Base-by-base conservation (phyloP, 306 rosid genomes). In the Crotalaria pallida region DNA sequence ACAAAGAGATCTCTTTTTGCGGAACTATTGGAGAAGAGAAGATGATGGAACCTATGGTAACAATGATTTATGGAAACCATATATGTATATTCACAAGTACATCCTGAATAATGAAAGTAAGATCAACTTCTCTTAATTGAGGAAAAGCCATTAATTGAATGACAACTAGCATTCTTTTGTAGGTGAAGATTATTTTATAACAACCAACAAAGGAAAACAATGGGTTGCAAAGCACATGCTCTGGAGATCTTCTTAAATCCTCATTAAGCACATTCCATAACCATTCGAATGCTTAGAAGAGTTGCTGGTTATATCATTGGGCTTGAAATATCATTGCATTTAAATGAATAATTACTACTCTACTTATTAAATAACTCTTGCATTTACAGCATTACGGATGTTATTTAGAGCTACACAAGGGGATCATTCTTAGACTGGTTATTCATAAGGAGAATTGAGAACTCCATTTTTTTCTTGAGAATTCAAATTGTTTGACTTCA, bases 31-130 rank as follows among this genome's bases (percentile, higher is more conserved):
- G 99, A 94, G 99, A 85, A 84, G 99, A 73, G 97, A 94, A 81
- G 96, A 94, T n/a, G 97, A 84, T 80, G 99, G 99, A 76, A 94
- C 97, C 69, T 94, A 94, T 68, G 97, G 99, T 93, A 85, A 64
- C 71, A 65, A 26, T 75, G 24, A 75, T 67, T 75, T 61, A 13
- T 71, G 56, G 44, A 51, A 64, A 57, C 63, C 45, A 36, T 18
- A 48, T 16, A 26, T 56, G 11, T 19, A 45, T 15, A 45, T 7
- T 7, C 48, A 47, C 33, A 31, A 1, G 3, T 33, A 19, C 41
- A 10, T 60, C 71, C 33, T 60, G 73, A 71, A 79, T 78, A 71
- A 79, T 78, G 65, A 53, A 70, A 74, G n/a, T 72, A 75, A 77
- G 68, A 77, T 75, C 22, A 65, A 26, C 49, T 65, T 44, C 49